Evolutionary conservation across 2,329 filamentous ascomycete genomes (phyloP).

Genomic region (Xylariaceae sp.): DNA sequence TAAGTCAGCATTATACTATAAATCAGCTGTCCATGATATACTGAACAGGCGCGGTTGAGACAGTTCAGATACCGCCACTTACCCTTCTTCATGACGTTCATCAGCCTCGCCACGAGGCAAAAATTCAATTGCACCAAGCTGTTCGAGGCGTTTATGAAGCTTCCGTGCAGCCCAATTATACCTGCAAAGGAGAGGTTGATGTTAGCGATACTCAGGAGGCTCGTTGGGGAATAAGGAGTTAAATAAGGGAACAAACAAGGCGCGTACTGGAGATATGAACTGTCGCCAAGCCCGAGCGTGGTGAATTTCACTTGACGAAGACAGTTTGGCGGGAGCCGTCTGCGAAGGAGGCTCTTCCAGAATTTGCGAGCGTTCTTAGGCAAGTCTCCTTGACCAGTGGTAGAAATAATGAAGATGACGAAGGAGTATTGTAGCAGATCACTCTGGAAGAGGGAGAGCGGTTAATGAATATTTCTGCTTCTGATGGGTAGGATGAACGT

Average conservation of each 20-base stretch:
- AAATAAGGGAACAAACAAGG: background rate
- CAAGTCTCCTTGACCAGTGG: constrained; percentile 91
- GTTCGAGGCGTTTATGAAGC: constrained; percentile 74
- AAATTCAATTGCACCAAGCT: constrained; percentile 75
- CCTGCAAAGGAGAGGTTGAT: constrained; percentile 40
- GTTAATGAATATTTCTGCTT: background rate
- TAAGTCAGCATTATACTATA: constrained; percentile 5
- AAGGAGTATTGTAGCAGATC: constrained; percentile 50
- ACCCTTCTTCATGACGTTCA: constrained; percentile 87
- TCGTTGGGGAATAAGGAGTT: background rate
- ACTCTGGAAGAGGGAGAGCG: constrained; percentile 37
- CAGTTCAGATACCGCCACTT: constrained; percentile 8
- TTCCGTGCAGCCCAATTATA: constrained; percentile 94
- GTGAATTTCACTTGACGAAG: constrained; percentile 68
- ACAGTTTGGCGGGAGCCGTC: constrained; percentile 68
- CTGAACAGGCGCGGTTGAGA: background rate
- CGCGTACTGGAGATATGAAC: constrained; percentile 80
- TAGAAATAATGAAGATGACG: constrained; percentile 79
- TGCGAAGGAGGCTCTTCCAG: constrained; percentile 80
- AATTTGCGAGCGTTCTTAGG: constrained; percentile 77
- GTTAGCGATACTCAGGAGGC: background rate
- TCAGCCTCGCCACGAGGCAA: constrained; percentile 82
- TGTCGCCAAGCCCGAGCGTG: constrained; percentile 89
- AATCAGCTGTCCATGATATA: background rate
- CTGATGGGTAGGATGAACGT: background rate